A percentile compares a stretch with the other conserved stretches of the same genome.
Evolutionary conservation across 768 basidiomycete genomes (phyloP).

Genomic region (Auriculariales sp.): DNA sequence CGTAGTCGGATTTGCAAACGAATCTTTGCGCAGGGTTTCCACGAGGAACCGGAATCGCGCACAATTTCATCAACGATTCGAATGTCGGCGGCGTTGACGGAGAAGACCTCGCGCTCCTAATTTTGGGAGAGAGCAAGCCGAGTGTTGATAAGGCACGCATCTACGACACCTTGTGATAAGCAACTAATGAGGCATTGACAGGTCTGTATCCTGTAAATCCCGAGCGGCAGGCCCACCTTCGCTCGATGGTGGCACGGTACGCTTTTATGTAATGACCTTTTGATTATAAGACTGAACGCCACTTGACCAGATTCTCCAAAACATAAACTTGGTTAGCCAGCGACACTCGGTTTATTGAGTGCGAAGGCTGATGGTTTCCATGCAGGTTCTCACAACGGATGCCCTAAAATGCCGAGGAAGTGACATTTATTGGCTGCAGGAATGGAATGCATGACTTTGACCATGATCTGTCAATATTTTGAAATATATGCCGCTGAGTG

Average conservation of each 20-base stretch:
- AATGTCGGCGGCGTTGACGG: slow-evolving; percentile 7
- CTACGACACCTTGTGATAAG: not conserved
- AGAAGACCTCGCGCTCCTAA: slow-evolving; percentile 8
- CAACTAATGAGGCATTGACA: not conserved
- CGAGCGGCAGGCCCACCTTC: not conserved
- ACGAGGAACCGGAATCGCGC: slow-evolving; percentile 10
- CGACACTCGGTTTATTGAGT: not conserved
- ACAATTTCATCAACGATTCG: slow-evolving; percentile 12
- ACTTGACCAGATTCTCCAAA: not conserved
- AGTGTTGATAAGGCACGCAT: not conserved
- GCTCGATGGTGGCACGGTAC: not conserved
- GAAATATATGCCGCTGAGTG: not conserved
- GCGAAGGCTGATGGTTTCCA: not conserved
- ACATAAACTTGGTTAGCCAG: not conserved
- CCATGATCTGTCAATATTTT: not conserved
- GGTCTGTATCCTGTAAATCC: not conserved
- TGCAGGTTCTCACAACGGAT: not conserved
- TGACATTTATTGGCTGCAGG: not conserved
- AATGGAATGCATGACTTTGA: no score
- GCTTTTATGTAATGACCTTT: not conserved
- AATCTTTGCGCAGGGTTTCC: no score
- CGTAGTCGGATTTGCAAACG: no score
- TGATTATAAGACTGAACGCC: not conserved
- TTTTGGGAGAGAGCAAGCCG: slow-evolving; percentile 9
- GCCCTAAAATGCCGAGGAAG: not conserved